Evolutionary conservation across 148 eudicot genomes (phyloP).

Genomic region (Silene uniflora): DNA sequence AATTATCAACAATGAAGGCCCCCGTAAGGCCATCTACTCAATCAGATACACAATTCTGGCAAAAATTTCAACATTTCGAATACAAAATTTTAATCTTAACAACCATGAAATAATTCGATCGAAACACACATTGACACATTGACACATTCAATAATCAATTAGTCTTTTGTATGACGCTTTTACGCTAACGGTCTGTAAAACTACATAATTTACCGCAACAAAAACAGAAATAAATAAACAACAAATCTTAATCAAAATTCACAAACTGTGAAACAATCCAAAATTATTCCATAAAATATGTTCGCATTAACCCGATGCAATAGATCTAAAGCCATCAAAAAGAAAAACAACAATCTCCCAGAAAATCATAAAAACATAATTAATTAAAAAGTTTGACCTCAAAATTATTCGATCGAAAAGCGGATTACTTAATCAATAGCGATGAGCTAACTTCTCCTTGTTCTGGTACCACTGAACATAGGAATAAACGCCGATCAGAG

Average conservation of each 20-base stretch:
- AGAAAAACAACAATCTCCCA: neutral
- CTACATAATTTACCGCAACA: too few relatives aligned
- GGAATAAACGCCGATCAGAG: too few relatives aligned
- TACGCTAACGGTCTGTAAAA: too few relatives aligned
- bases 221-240: neutral
- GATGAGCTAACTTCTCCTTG: constrained; percentile 65
- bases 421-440: constrained; percentile 28
- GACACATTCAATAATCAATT: too few relatives aligned
- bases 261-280: neutral
- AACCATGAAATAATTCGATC: neutral
- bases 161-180: too few relatives aligned
- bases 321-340: neutral
- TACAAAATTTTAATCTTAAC: neutral
- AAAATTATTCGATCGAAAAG: too few relatives aligned
- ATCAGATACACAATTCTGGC: neutral
- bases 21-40: neutral
- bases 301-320: neutral
- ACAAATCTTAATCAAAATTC: neutral
- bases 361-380: constrained; percentile 2
- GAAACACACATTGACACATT: too few relatives aligned
- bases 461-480: too few relatives aligned
- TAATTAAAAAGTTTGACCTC: neutral
- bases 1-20: neutral
- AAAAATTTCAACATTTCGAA: neutral
- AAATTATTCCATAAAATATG: neutral